Evolutionary conservation across 2,329 filamentous ascomycete species (phyloP).

Genomic region (Camillea tinctor): DNA sequence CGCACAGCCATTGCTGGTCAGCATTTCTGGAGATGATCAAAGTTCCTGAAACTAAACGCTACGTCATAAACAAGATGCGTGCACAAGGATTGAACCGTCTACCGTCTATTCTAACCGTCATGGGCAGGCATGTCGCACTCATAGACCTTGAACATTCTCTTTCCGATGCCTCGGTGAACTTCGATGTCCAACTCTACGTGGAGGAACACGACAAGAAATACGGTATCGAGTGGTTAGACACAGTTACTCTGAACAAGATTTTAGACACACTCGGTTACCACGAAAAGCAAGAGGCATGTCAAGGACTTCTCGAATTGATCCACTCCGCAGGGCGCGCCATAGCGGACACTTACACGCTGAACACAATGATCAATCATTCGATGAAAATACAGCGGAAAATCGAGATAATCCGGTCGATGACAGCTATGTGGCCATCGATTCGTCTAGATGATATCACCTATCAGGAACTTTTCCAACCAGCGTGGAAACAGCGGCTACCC

Average conservation of each 20-base stretch:
- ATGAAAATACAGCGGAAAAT: conserved; percentile 13
- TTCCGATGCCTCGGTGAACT: neutral
- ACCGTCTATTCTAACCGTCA: conserved; percentile 16
- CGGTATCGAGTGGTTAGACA: conserved; percentile 28
- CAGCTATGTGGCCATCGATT: conserved; percentile 15
- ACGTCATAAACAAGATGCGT: conserved; percentile 43
- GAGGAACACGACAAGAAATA: conserved; percentile 19
- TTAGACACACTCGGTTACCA: conserved; percentile 25
- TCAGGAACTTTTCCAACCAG: conserved; percentile 23
- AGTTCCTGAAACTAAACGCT: conserved; percentile 38
- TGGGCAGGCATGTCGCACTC: conserved; percentile 24
- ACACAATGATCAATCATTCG: conserved; percentile 29
- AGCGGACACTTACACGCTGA: conserved; percentile 25
- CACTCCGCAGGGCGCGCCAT: conserved; percentile 1
- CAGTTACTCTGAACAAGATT: conserved; percentile 28
- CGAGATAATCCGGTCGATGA: conserved; percentile 10
- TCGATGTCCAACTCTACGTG: conserved; percentile 19
- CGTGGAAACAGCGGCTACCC: conserved; percentile 26
- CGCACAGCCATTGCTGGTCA: conserved; percentile 26
- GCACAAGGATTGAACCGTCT: conserved; percentile 21
- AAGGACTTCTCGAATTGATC: conserved; percentile 21
- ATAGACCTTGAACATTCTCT: conserved; percentile 18
- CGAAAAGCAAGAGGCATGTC: conserved; percentile 15
- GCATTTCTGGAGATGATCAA: conserved; percentile 39
- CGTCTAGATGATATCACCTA: conserved; percentile 24